Base-by-base conservation (phyloP, 2,329 filamentous ascomycete genomes). In the Cyclaneusma minus region DNA sequence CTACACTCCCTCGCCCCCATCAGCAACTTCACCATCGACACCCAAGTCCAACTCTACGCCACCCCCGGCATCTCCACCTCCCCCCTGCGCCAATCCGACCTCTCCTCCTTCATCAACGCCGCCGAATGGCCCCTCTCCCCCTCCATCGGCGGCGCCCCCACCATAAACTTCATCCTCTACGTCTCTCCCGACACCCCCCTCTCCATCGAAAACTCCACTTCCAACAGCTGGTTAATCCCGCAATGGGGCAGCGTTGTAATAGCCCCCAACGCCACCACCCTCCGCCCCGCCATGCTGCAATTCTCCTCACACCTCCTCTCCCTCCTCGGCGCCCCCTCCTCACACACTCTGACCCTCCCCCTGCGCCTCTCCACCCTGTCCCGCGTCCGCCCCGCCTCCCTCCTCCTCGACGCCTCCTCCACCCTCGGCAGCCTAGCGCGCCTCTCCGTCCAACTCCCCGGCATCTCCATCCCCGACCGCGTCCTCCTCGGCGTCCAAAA, bases 111-210 rank as follows among this genome's bases (percentile, higher is more conserved):
- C 45, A 84, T 98, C 51, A 98, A 98, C 44, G 85, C 87, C 3
- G 89, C 89, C 3, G 89, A 98, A 54, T 98, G 89, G 89, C 89
- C 89, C 1, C 55, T 98, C 3, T 92, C 80, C 35, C 87, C 87
- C 1, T 93, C 83, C 30, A 95, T 98, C 38, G 89, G 85, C 21
- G 73, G 71, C 11, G 87, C 87, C 0, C 89, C 89, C 1, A 98
- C 89, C 0, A 74, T 98, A 44, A 95, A 98, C 52, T 95, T 98
- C 47, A 74, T 95, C 30, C 64, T 95, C 15, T 98, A 89, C 44
- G 72, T 91, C 6, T 83, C 85, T 5, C 72, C 81, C 31, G 68
- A 78, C 31, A 83, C 74, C 7, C 84, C 83, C 34, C 58, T 43
- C 27, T 51, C 56, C 22, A 49, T 55, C 3, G 51, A 55, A 28